Conservation (phyloP, 257 asterid genomes). For the Solanum paucissectum region DNA sequence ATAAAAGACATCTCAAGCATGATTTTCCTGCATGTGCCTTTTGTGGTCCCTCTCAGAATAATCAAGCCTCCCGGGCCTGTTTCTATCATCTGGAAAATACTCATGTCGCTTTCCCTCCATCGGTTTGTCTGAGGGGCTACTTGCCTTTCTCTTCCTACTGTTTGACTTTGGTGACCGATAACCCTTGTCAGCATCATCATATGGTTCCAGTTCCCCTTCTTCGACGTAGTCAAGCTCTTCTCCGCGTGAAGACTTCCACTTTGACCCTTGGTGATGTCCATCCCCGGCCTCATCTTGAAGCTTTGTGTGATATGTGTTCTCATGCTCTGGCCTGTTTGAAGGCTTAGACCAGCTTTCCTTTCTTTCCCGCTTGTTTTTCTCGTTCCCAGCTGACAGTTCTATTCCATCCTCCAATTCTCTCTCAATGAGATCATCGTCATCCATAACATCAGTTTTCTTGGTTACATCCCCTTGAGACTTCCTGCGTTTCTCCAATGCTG, state of each 20-base stretch:
- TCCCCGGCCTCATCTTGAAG: slow-evolving; percentile 21
- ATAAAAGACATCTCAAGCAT: slow-evolving; percentile 20
- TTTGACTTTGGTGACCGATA: slow-evolving; percentile 42
- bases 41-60: slow-evolving; percentile 72
- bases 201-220: slow-evolving; percentile 72
- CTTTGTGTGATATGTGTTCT: slow-evolving; percentile 13
- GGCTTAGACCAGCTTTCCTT: slow-evolving; percentile 38
- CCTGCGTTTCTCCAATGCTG: slow-evolving; percentile 56
- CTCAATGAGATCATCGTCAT: slow-evolving; percentile 62
- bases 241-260: slow-evolving; percentile 31
- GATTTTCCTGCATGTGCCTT: slow-evolving; percentile 60
- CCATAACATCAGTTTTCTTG: slow-evolving; percentile 42
- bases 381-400: slow-evolving; percentile 48
- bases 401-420: slow-evolving; percentile 70
- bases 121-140: slow-evolving; percentile 38
- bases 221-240: slow-evolving; percentile 49
- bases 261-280: slow-evolving; percentile 21
- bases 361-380: slow-evolving; percentile 33
- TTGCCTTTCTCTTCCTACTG: slow-evolving; percentile 51
- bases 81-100: slow-evolving; percentile 39
- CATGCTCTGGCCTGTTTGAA: slow-evolving; percentile 28
- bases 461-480: slow-evolving; percentile 62
- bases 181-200: slow-evolving; percentile 36
- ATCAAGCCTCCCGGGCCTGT: slow-evolving; percentile 47
- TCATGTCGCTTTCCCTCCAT: slow-evolving; percentile 37